Percentiles rank a stretch among this genome's conserved stretches.
phyloP scores from a whole-genome alignment of 208 protist species.

The Leishmania tarentolae region DNA sequence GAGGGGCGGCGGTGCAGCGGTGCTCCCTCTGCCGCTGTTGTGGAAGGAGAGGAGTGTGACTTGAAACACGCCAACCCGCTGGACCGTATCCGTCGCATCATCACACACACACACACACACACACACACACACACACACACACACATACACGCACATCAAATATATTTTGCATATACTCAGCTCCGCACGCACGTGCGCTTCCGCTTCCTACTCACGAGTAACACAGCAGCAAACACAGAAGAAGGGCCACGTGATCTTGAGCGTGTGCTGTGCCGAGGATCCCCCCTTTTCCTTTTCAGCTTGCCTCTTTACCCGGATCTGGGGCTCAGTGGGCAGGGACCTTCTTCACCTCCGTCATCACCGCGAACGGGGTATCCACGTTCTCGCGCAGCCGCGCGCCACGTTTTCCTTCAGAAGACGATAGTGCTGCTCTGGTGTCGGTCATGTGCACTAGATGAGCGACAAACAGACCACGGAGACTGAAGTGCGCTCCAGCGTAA shows the following conservation, averaged over 20 bases:
- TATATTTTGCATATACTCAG: neutral
- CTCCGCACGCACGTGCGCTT: neutral
- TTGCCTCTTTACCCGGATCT: neutral
- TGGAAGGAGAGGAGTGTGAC: neutral
- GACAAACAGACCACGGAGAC: neutral
- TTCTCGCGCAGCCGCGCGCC: neutral
- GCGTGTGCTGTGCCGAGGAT: neutral
- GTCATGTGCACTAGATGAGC: constrained; percentile 4
- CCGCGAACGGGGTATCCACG: neutral
- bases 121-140: constrained; percentile 10
- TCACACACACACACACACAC: neutral
- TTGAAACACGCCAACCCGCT: neutral
- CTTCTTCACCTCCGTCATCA: neutral
- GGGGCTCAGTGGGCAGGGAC: neutral
- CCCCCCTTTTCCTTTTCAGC: neutral
- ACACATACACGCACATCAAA: neutral
- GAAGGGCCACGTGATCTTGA: neutral
- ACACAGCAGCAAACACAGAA: neutral
- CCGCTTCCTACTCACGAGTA: neutral
- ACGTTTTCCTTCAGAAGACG: neutral
- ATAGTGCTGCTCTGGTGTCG: neutral
- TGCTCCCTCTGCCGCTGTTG: neutral
- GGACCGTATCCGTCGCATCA: neutral
- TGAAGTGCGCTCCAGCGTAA: neutral
- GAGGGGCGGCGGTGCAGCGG: neutral